Evolutionary conservation across 2,329 filamentous ascomycete genomes (phyloP), one percentile per base, ranked within the genome.

Genomic region (Calonectria pseudoreteaudii): DNA sequence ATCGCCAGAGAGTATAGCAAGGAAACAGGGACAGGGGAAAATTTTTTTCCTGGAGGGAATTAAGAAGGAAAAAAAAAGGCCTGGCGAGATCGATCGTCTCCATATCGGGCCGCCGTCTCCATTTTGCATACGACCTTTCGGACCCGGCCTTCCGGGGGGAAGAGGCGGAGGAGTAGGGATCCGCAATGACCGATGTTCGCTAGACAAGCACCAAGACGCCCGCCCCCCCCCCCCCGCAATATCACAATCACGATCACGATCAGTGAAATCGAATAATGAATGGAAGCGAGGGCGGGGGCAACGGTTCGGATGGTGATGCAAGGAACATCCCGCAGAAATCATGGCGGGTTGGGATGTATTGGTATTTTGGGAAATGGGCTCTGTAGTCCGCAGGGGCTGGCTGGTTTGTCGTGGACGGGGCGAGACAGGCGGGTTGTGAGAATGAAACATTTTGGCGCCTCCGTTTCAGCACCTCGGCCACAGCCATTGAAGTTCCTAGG

Each of bases 281-380:
- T 38, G 31, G 34, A 36, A 26, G 31, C 34, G 31, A 60, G 20
- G 31, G n/a, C 13, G 34, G 50, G 26, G 30, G 28, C 50, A 53
- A 26, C 31, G 52, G 52, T 34, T 60, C 5, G 16, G 53, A 60
- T 60, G 50, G n/a, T 4, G 44, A 60, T 60, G 53, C 31, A 60
- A 60, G 53, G 31, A 60, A 60, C 31, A 38, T 9, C n/a, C 31
- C 31, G n/a, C 31, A 26, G n/a, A 26, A 38, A 38, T 13, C 36
- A 38, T 38, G 31, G n/a, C n/a, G 36, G 36, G 20, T 34, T 10
- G 13, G n/a, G 13, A 31, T 58, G 53, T 60, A 34, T 38, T 60
- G 60, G 60, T 36, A 64, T 47, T 58, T 47, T 41, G 38, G 49
- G 38, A 60, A 60, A 60, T 60, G 53, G 53, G 20, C n/a, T 60